Base-by-base conservation (phyloP, 2,329 filamentous ascomycete species). In the Thyridium curvatum region DNA sequence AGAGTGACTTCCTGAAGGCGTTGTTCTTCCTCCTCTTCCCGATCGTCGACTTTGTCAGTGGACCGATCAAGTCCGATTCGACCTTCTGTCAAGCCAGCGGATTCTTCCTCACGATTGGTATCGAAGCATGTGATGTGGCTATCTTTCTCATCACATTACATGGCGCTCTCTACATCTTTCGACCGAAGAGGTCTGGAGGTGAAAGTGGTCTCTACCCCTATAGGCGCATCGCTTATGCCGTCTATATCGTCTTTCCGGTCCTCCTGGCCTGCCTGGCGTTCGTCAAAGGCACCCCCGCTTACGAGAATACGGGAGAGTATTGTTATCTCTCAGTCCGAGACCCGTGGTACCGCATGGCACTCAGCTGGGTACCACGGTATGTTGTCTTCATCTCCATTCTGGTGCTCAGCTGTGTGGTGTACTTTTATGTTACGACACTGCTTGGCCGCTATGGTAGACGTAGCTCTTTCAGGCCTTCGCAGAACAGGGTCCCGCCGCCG, bases 301-400 rank as follows among this genome's bases (percentile, higher is more conserved):
- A 83, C 51, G 62, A 74, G 33, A 75, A 79, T 16, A 71, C 77
- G 35, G 82, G 80, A 2, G 74, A 79, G 15, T 84, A 80, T 49
- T 91, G 86, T 56, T 82, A 82, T 45, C 65, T 90, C 3, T 82
- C 84, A 0, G 64, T 75, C 13, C 67, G 74, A 4, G 80, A 82
- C 0, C 70, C 71, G 43, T 90, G 85, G 86, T 82, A 82, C 45
- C 71, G 79, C 32, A 63, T 82, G 13, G 78, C 74, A 0, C 64
- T 90, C 3, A 74, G 75, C 41, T 91, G 86, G 85, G 70, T 85
- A 8, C 86, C 85, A 29, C 72, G 85, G 36, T 88, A 88, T 46
- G 47, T 85, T 29, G 79, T 88, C 37, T 77, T 84, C 46, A 52
- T 72, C 8, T 63, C 72, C 18, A 83, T 90, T 45, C 60, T 86